Percentiles rank a stretch among this genome's conserved stretches.
Conservation (phyloP, 2,329 filamentous ascomycete genomes). For the Hirsutella thompsonii region DNA sequence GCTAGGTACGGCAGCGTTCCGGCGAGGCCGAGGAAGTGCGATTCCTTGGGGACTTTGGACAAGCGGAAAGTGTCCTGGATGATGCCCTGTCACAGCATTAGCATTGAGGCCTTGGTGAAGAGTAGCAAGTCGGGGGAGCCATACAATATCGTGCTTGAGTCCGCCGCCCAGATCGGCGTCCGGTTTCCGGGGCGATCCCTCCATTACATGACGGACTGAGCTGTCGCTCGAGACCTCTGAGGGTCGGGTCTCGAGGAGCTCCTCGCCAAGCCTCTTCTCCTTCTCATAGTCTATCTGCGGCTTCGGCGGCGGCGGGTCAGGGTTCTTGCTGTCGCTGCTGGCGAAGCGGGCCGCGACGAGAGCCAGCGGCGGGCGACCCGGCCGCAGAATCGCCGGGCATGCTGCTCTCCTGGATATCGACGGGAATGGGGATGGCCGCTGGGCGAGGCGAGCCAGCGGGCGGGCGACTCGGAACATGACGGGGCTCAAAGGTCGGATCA, state of each 20-base stretch:
- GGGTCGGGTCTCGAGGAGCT: constrained; percentile 46
- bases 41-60: constrained; percentile 50
- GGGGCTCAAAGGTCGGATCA: background rate
- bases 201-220: constrained; percentile 34
- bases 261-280: constrained; percentile 39
- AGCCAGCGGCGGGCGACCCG: background rate
- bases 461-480: constrained; percentile 18
- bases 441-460: constrained; percentile 10
- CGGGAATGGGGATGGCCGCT: constrained; percentile 2
- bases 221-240: constrained; percentile 48
- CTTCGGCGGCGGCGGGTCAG: constrained; percentile 11
- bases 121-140: background rate
- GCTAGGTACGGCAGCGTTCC: constrained; percentile 77
- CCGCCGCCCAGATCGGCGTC: constrained; percentile 17
- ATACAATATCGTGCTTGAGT: constrained; percentile 42
- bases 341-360: constrained; percentile 7
- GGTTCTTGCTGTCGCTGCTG: constrained; percentile 8
- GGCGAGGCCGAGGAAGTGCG: constrained; percentile 56
- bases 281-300: constrained; percentile 35
- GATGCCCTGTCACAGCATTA: constrained; percentile 31
- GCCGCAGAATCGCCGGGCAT: background rate
- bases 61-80: constrained; percentile 60
- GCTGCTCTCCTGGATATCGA: background rate
- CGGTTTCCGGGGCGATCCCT: constrained; percentile 16
- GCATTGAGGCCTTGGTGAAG: background rate